Conservation (phyloP, 2,329 filamentous ascomycete genomes). For the Claviceps africana region DNA sequence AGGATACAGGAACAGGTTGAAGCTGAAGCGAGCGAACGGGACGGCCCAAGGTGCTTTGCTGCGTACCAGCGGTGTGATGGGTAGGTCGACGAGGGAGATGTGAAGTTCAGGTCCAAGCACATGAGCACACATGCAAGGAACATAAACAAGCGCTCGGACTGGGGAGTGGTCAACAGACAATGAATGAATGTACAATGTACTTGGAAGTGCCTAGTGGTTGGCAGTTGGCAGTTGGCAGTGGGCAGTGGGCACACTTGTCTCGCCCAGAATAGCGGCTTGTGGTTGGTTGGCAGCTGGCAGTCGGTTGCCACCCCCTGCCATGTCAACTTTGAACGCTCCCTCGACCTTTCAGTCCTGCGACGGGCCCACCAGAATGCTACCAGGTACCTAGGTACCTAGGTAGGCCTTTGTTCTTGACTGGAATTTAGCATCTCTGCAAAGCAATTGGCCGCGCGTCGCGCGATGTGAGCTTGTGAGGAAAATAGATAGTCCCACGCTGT, state of each 20-base stretch:
- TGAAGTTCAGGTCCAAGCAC: not conserved
- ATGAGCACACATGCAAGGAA: not conserved
- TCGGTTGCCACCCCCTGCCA: conserved; percentile 1
- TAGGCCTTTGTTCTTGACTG: not conserved
- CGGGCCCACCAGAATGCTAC: not conserved
- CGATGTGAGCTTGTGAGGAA: not conserved
- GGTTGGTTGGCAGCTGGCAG: not conserved
- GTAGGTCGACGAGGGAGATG: not conserved
- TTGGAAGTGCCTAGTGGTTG: too few relatives aligned
- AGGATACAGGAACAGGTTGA: not conserved
- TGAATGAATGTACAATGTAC: too few relatives aligned
- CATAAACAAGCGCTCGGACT: not conserved
- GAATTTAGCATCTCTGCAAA: not conserved
- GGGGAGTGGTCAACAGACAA: not conserved
- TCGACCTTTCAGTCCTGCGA: not conserved
- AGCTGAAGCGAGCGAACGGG: not conserved
- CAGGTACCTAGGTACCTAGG: too few relatives aligned
- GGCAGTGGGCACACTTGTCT: too few relatives aligned
- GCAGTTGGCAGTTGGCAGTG: not conserved
- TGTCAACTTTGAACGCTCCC: not conserved
- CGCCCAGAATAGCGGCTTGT: not conserved
- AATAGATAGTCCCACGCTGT: not conserved
- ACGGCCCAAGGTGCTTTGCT: not conserved
- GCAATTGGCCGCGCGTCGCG: not conserved
- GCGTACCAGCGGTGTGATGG: not conserved